Evolutionary conservation across 2,329 filamentous ascomycete genomes (phyloP), one percentile per base, ranked within the genome.

Genomic region (Fusarium agapanthi): DNA sequence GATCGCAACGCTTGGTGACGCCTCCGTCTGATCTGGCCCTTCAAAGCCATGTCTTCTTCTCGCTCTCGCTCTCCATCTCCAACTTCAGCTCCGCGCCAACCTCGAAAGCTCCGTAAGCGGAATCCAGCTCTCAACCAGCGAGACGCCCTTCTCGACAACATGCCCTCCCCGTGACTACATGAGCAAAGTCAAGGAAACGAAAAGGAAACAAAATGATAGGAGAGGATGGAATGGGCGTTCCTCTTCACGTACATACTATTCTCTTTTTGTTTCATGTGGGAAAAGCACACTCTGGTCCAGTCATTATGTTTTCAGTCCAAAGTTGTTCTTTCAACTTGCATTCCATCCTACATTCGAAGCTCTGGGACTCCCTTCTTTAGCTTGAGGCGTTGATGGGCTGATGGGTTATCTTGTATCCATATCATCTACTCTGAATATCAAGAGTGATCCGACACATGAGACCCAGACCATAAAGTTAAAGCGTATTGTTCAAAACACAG

Each of bases 1-100:
- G 95, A 97, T 84, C 90, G 93, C 70, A 95, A 95, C 84, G 92
- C 93, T 47, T 96, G 94, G 93, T 96, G 87, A 90, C 76, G 72
- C 62, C 63, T 67, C 58, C 74, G 64, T 62, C 60, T 73, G 22
- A 66, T 71, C 57, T 77, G 73, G 70, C 67, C 76, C 54, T 72
- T 75, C 40, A 70, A 65, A 38, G 54, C 58, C 37, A 66, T 66
- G 54, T 65, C 75, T 40, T 72, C 75, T 37, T 61, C 71, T 54
- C 55, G 55, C 55, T 69, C 65, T 67, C 47, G 69, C 48, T 64
- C 75, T 47, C 59, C 67, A 30, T 53, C 67, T 48, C 58, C 74
- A 48, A 43, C 66, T 47, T 45, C 65, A 41, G 32, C 61, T 20
- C 65, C 69, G 22, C 67, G 72, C 60, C 55, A 69, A 10, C 72